Evolutionary conservation across 495 filamentous ascomycete genomes (phyloP), one percentile per base, ranked within the genome.

Genomic region (Penicillium dipodomyicola): DNA sequence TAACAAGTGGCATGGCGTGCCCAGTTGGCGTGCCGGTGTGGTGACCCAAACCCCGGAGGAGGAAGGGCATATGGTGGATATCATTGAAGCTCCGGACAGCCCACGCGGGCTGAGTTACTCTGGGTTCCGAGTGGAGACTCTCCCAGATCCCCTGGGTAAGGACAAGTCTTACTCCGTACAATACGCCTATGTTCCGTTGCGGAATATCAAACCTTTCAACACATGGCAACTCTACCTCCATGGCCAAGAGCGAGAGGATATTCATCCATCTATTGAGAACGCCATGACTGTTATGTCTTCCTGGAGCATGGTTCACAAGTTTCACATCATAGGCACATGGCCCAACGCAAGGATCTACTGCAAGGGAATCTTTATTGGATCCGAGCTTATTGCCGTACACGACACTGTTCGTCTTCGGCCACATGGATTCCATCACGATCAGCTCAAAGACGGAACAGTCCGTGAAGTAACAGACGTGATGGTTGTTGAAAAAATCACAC

Each of bases 91-190:
- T 2, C 64, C 62, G 0, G 35, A 59, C 0, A 83, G 82, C 54
- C 52, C 73, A 37, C 62, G 56, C 32, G 66, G 54, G 5, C 64
- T 83, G n/a, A 81, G 73, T 56, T 72, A 79, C 43, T 78, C 77
- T n/a, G 83, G 84, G 0, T 83, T 83, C 48, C 80, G 83, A 3
- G 72, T 87, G 4, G 83, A 86, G 59, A 79, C 76, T 1, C 67
- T 82, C 2, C 77, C 83, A 0, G 65, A 83, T 41, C 79, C 79
- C 0, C 72, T 81, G 51, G 67, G 67, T 27, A 59, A 66, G n/a
- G 70, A 80, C 54, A 85, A 85, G 58, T 67, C 72, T 20, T 72
- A 74, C 25, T 79, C 78, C 2, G 66, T 77, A 46, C 80, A 79
- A 23, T 78, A 80, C 59, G 76, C 70, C 61, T 86, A 86, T 54